Evolutionary conservation across 352 stramenopile genomes (phyloP).

Genomic region (Globisporangium heterothallicum): DNA sequence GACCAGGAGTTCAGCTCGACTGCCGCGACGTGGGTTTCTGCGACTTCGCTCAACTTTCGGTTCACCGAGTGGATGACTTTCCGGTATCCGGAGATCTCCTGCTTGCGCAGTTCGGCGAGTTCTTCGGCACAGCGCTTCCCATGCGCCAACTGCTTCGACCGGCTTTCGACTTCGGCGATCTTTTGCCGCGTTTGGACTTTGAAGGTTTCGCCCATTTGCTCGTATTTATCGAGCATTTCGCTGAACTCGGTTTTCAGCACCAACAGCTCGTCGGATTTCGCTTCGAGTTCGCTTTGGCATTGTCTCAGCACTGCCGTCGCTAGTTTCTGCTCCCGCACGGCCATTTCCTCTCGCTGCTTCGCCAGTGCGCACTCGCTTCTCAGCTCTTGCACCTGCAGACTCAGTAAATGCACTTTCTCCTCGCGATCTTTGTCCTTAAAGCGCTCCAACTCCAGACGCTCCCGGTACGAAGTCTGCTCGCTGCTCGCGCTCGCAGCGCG

Average conservation of each 20-base stretch:
- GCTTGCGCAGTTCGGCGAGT: conserved; percentile 37
- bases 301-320: conserved; percentile 25
- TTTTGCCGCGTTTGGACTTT: conserved; percentile 36
- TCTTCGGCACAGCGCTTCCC: conserved; percentile 47
- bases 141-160: conserved; percentile 31
- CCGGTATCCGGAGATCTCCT: conserved; percentile 56
- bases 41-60: conserved; percentile 46
- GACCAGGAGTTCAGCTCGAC: conserved; percentile 25
- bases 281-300: conserved; percentile 29
- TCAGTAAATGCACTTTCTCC: conserved; percentile 26
- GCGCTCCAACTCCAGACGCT: conserved; percentile 33
- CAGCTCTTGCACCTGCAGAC: conserved; percentile 38
- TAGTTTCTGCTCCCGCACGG: conserved; percentile 39
- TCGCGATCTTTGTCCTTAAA: conserved; percentile 26
- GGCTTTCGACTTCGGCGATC: conserved; percentile 26
- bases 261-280: conserved; percentile 41
- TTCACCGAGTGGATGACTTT: conserved; percentile 62
- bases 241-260: conserved; percentile 59
- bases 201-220: conserved; percentile 27
- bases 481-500: conserved; percentile 26
- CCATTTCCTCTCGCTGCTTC: conserved; percentile 43
- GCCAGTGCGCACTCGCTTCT: conserved; percentile 32
- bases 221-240: conserved; percentile 52
- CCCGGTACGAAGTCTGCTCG: conserved; percentile 24
- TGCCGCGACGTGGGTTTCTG: conserved; percentile 26